Conservation (phyloP, 225 moss, liverwort and hornwort species). For the Takakia lepidozioides region DNA sequence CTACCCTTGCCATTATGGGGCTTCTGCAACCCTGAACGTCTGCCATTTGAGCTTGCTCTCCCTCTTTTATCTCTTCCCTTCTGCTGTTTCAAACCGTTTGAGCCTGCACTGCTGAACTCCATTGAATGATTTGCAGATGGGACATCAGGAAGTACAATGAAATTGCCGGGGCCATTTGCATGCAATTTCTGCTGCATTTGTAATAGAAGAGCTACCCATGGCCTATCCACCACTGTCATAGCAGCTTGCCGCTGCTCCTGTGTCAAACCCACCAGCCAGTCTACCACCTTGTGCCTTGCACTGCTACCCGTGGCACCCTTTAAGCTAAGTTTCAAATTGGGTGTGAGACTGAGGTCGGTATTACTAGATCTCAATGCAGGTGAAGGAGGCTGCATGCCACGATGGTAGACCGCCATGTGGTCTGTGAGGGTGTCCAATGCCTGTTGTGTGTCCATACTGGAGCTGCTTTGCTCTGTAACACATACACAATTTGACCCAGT, state of each 20-base stretch:
- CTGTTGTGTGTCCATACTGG: conserved; percentile 69
- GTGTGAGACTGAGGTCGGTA: too few species aligned
- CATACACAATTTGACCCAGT: too few species aligned
- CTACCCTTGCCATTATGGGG: too few species aligned
- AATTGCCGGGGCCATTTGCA: conserved; percentile 53
- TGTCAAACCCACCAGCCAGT: conserved; percentile 57
- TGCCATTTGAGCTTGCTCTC: conserved; percentile 23
- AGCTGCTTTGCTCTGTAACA: conserved; percentile 11
- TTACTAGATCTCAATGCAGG: too few species aligned
- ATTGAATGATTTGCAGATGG: conserved; percentile 23
- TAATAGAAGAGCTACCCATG: conserved; percentile 70
- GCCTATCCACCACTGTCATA: conserved; percentile 54
- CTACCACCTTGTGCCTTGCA: conserved; percentile 47
- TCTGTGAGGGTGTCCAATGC: conserved; percentile 73
- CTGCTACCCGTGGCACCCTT: conserved; percentile 17
- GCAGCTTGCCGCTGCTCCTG: conserved; percentile 55
- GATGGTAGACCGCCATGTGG: conserved; percentile 81
- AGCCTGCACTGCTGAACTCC: conserved; percentile 14
- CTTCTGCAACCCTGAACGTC: conserved; percentile 18
- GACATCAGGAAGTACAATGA: conserved; percentile 79
- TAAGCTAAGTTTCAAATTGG: conserved; percentile 17
- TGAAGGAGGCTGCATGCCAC: not conserved
- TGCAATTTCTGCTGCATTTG: conserved; percentile 72
- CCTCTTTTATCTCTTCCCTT: conserved; percentile 52
- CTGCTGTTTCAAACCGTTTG: conserved; percentile 26